Percentiles rank a stretch among this genome's conserved stretches.
These are phyloP conservation scores for Taphrina populina DNA, from an alignment of 1,139 yeast genomes.

Conservation along the genomic window DNA sequence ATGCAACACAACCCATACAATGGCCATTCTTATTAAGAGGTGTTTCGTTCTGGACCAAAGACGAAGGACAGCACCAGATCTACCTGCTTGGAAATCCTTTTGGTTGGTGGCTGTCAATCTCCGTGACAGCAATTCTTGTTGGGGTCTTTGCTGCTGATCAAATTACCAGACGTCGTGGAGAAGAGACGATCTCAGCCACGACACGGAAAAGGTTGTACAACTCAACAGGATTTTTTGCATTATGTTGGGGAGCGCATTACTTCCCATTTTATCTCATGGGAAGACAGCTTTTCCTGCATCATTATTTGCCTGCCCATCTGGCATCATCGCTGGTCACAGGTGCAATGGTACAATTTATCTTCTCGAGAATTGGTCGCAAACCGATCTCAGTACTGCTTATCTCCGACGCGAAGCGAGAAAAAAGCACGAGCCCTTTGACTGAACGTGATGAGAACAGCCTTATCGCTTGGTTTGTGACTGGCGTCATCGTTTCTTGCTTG, in stretches of 20 bases:
- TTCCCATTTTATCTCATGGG: constrained; percentile 89
- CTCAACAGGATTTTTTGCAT: constrained; percentile 77
- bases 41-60: constrained; percentile 93
- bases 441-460: constrained; percentile 22
- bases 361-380: constrained; percentile 48
- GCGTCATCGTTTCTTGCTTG: constrained; percentile 52
- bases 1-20: constrained; percentile 84
- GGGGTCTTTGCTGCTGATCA: constrained; percentile 72
- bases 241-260: constrained; percentile 87
- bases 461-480: constrained; percentile 33
- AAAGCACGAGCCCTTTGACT: background rate
- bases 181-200: constrained; percentile 56
- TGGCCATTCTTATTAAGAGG: constrained; percentile 96
- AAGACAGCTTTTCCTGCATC: constrained; percentile 92
- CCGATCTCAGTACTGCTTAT: constrained; percentile 12
- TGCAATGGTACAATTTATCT: constrained; percentile 72
- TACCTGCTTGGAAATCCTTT: constrained; percentile 85
- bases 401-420: constrained; percentile 9
- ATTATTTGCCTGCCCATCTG: constrained; percentile 93
- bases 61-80: constrained; percentile 64
- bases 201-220: constrained; percentile 76
- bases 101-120: constrained; percentile 88
- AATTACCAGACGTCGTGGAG: constrained; percentile 70
- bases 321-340: constrained; percentile 83
- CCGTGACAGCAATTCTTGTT: constrained; percentile 62